Evolutionary conservation across 371 early-diverging fungal species (phyloP), one percentile per base, ranked within the genome.

Genomic region (Circinella umbellata): DNA sequence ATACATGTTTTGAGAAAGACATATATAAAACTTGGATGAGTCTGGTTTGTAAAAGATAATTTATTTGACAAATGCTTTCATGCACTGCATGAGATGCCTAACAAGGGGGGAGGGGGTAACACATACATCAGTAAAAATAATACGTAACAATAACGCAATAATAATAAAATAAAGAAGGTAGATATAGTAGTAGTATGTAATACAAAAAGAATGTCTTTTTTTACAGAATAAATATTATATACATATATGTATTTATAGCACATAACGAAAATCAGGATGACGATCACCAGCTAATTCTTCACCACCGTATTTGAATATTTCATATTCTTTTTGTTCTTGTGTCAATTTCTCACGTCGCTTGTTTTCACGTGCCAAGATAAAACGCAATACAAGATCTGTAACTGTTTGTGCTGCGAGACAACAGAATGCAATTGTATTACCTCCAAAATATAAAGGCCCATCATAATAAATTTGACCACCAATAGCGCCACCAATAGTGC

Each of bases 251-350:
- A 27, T 57, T 11, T 70, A 79, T 49, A 79, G 38, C 13, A 74
- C 76, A 53, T 82, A 81, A 14, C 75, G 68, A 47, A 77, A 82
- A 64, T 78, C 80, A 20, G 82, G 82, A 65, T 81, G 77, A 42
- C 83, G 51, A 68, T 83, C 83, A 46, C 82, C 82, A 34, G 72
- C 84, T 7, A 82, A 64, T 47, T 84, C 84, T 4, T 61, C 55
- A 14, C 82, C 80, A 15, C 83, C 79, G 55, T 71, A 75, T 48
- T 72, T 70, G 48, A 69, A 65, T 13, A 82, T 64, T 49, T 79
- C 80, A 47, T 69, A 51, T 15, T 73, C 73, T 46, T 73, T 71
- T 47, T 64, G 70, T 34, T 76, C 80, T 7, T 61, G 51, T 14
- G 69, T 67, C 64, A 82, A 20, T 6, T 65, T 53, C 5, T 64